Evolutionary conservation across 1,284 basidiomycete genomes (phyloP), one percentile per base, ranked within the genome.

Genomic region (Gyrodon tennesseensis): DNA sequence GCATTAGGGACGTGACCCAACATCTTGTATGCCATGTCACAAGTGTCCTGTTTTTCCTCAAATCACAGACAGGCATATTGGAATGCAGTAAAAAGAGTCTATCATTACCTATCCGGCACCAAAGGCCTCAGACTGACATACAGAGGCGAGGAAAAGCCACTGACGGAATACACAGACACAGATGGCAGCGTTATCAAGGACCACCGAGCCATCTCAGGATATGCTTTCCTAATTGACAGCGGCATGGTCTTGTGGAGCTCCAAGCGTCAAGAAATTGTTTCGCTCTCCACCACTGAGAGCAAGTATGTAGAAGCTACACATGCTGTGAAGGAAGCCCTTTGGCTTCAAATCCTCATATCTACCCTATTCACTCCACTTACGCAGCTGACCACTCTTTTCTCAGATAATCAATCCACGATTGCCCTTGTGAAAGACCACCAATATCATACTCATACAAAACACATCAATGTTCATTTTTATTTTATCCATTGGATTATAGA

Each of bases 101-200:
- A 49, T 8, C 13, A 18, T 2, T 49, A 49, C 16, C 8, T 49
- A 1, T 2, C 7, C 0, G 48, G 48, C 1, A 49, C 25, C 0
- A 27, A 27, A 11, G 7, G 4, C 2, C 12, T 48, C 5, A 7
- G 11, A 7, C 46, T 48, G 1, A 48, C 16, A 8, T 48, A 48
- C 7, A 7, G 46, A 48, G 46, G 46, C 13, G 37, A 13, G 16
- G 15, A 39, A 16, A 39, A 39, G 3, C 37, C 37, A 3, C 5
- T 39, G 4, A 13, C 5, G 2, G 37, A 15, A 9, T 49, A 49
- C 7, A 49, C 25, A 3, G 5, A 49, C 3, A 9, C 27, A 12
- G 48, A 49, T 19, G 25, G 48, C 11, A 49, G 49, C 13, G 16
- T 29, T 3, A 29, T 21, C 5, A 65, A 74, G 40, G 65, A 78